These are phyloP conservation scores for Stagonosporopsis rhizophila DNA, from an alignment of 2,329 filamentous ascomycete species.

Conservation along the genomic window DNA sequence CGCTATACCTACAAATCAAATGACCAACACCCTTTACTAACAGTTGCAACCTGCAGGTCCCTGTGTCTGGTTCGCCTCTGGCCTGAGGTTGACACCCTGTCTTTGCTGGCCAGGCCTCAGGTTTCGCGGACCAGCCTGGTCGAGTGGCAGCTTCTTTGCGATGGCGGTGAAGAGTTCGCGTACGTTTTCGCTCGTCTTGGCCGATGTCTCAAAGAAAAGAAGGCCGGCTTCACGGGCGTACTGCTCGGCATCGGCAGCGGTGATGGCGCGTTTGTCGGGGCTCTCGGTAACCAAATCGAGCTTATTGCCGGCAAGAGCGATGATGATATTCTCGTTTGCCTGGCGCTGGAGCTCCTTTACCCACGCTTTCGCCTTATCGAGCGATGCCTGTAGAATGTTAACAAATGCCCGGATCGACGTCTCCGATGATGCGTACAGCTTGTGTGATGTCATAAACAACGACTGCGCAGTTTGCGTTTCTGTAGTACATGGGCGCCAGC, in stretches of 20 bases:
- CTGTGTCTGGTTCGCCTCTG: slow-evolving; percentile 66
- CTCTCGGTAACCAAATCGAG: slow-evolving; percentile 93
- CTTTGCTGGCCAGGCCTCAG: slow-evolving; percentile 67
- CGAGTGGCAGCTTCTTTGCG: slow-evolving; percentile 94
- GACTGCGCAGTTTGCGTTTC: slow-evolving; percentile 98
- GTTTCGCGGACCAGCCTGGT: slow-evolving; percentile 92
- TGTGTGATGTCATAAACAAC: slow-evolving; percentile 99
- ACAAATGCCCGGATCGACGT: slow-evolving; percentile 21
- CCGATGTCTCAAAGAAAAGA: slow-evolving; percentile 97
- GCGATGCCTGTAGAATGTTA: slow-evolving; percentile 71
- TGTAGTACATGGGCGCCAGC: slow-evolving; percentile 98
- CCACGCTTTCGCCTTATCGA: slow-evolving; percentile 99
- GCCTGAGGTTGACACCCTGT: slow-evolving; percentile 71
- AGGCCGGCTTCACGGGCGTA: slow-evolving; percentile 93
- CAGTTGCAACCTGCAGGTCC: slow-evolving; percentile 69
- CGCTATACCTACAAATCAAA: slow-evolving; percentile 21
- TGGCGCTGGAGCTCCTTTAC: slow-evolving; percentile 98
- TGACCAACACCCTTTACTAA: slow-evolving; percentile 49
- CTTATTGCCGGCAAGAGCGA: slow-evolving; percentile 93
- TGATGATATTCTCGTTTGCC: slow-evolving; percentile 99
- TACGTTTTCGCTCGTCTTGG: slow-evolving; percentile 97
- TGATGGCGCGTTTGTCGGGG: slow-evolving; percentile 93
- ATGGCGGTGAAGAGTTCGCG: slow-evolving; percentile 96
- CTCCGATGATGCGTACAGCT: slow-evolving; percentile 69
- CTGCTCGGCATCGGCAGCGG: slow-evolving; percentile 88